Conservation (phyloP, 805 yeast species). For the Zygosaccharomyces pseudorouxii region DNA sequence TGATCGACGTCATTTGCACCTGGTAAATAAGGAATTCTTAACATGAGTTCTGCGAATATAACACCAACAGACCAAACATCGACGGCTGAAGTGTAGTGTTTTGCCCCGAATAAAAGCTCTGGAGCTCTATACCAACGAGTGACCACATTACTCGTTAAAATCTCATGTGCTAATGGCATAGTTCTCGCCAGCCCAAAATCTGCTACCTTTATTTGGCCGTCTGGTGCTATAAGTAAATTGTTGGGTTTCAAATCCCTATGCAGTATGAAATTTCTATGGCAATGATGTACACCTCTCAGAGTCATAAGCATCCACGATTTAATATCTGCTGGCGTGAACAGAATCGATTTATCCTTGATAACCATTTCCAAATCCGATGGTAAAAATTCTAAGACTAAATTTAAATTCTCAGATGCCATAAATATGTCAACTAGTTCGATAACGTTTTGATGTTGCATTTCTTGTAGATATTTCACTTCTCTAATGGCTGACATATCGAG, state of each 20-base stretch:
- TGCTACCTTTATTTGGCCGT: constrained; percentile 86
- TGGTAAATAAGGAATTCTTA: constrained; percentile 91
- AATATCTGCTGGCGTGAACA: constrained; percentile 81
- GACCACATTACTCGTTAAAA: constrained; percentile 87
- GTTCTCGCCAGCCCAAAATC: constrained; percentile 96
- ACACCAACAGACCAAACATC: constrained; percentile 97
- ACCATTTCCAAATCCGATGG: constrained; percentile 90
- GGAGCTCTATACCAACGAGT: constrained; percentile 99
- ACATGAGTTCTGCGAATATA: constrained; percentile 93
- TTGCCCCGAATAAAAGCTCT: constrained; percentile 81
- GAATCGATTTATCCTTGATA: constrained; percentile 69
- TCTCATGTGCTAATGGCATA: constrained; percentile 69
- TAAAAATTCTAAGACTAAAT: constrained; percentile 85
- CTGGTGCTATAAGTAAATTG: constrained; percentile 79
- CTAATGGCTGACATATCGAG: constrained; percentile 96
- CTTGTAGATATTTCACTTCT: constrained; percentile 85
- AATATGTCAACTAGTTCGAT: constrained; percentile 88
- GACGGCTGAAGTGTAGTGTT: constrained; percentile 82
- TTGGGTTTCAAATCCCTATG: constrained; percentile 95
- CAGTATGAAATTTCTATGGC: constrained; percentile 84
- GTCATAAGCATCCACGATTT: constrained; percentile 96
- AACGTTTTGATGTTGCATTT: constrained; percentile 69
- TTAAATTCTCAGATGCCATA: constrained; percentile 58
- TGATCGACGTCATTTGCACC: constrained; percentile 90
- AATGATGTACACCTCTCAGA: constrained; percentile 88